Conservation (phyloP, 2,329 filamentous ascomycete species). For the Colletotrichum sp. region DNA sequence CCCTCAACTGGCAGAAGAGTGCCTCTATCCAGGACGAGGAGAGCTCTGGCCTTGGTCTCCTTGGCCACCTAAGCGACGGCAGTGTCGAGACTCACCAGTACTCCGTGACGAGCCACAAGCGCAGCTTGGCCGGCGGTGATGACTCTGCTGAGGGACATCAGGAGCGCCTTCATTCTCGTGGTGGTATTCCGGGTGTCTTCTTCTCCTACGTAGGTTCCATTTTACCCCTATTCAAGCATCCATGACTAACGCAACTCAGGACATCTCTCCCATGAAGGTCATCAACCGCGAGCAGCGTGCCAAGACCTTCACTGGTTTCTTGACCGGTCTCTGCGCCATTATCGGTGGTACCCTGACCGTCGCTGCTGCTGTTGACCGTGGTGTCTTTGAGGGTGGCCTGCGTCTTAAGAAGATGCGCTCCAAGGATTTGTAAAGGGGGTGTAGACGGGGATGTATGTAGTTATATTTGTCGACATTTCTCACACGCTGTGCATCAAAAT, state of each 20-base stretch:
- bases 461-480: slow-evolving; percentile 7
- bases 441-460: slow-evolving; percentile 11
- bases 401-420: slow-evolving; percentile 84
- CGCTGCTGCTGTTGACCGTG: slow-evolving; percentile 89
- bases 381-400: slow-evolving; percentile 85
- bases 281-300: slow-evolving; percentile 91
- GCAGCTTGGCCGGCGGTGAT: slow-evolving; percentile 81
- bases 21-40: slow-evolving; percentile 48
- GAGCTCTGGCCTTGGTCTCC: slow-evolving; percentile 67
- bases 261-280: slow-evolving; percentile 99
- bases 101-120: slow-evolving; percentile 95
- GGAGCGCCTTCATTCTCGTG: slow-evolving; percentile 86
- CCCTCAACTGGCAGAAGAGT: slow-evolving; percentile 82
- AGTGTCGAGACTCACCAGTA: slow-evolving; percentile 98
- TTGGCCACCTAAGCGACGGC: slow-evolving; percentile 70
- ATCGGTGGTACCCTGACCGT: slow-evolving; percentile 95
- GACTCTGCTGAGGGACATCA: slow-evolving; percentile 89
- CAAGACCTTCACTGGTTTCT: slow-evolving; percentile 90
- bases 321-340: slow-evolving; percentile 92
- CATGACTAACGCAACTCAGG: slow-evolving; percentile 53
- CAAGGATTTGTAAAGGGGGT: slow-evolving; percentile 56
- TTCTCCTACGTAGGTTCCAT: slow-evolving; percentile 84
- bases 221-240: not conserved
- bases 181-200: slow-evolving; percentile 96
- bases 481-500: slow-evolving; percentile 20